These are phyloP conservation scores for Phenoliferia sp. DNA, from an alignment of 1,284 basidiomycete species.

Conservation along the genomic window DNA sequence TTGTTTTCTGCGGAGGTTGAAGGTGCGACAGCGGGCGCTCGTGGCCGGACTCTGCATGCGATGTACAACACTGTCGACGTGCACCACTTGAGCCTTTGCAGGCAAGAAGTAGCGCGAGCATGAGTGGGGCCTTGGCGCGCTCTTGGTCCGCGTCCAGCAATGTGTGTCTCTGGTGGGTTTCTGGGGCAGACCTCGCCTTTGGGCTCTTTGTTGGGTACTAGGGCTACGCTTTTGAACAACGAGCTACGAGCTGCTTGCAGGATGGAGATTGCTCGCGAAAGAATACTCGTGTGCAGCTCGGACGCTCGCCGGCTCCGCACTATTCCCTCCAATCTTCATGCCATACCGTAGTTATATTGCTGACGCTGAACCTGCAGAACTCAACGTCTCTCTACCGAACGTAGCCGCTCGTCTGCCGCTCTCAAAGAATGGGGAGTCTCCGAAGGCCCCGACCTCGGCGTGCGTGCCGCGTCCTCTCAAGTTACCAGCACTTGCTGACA, in stretches of 20 bases:
- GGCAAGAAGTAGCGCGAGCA: too few relatives aligned
- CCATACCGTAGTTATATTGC: background rate
- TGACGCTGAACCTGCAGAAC: constrained; percentile 12
- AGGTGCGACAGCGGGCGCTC: background rate
- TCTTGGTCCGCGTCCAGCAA: too few relatives aligned
- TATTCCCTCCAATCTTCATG: background rate
- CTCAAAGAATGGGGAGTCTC: constrained; percentile 36
- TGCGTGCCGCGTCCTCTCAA: constrained; percentile 2
- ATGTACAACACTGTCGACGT: too few relatives aligned
- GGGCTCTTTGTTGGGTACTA: too few relatives aligned
- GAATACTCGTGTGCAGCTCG: too few relatives aligned
- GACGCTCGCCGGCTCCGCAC: background rate
- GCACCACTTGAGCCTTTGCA: too few relatives aligned
- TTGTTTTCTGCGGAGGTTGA: background rate
- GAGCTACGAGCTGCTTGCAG: too few relatives aligned
- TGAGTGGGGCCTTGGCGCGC: too few relatives aligned
- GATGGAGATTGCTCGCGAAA: too few relatives aligned
- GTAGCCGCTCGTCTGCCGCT: constrained; percentile 29
- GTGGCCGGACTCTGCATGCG: background rate
- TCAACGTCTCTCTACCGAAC: constrained; percentile 26
- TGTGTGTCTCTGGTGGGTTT: too few relatives aligned
- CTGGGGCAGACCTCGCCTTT: too few relatives aligned
- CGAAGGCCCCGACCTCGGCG: constrained; percentile 37
- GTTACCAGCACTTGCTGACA: background rate
- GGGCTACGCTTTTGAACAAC: too few relatives aligned